These are phyloP conservation scores for Hondaea fermentalgiana DNA, from an alignment of 108 stramenopile genomes.

Conservation along the genomic window DNA sequence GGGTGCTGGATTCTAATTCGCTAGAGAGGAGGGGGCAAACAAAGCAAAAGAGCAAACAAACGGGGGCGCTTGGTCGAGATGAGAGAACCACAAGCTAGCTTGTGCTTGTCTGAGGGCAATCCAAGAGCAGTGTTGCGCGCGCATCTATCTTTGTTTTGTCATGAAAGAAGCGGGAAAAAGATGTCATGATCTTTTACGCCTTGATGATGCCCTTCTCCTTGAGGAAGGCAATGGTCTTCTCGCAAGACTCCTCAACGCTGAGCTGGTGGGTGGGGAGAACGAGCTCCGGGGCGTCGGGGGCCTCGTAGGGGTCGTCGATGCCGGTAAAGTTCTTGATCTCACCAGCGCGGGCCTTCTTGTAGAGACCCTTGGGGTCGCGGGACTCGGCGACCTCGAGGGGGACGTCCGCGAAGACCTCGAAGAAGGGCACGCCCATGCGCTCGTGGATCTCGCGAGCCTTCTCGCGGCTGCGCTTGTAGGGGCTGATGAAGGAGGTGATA, in stretches of 20 bases:
- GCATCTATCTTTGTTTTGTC: no score
- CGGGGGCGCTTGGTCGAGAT: no score
- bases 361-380: slow-evolving; percentile 78
- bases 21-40: no score
- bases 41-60: no score
- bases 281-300: slow-evolving; percentile 77
- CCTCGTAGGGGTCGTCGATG: slow-evolving; percentile 95
- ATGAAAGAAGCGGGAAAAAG: no score
- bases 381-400: slow-evolving; percentile 76
- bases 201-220: slow-evolving; percentile 36
- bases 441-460: slow-evolving; percentile 82
- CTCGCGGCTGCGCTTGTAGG: slow-evolving; percentile 85
- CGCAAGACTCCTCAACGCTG: slow-evolving; percentile 69
- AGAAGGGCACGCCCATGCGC: slow-evolving; percentile 90
- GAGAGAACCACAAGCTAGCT: no score
- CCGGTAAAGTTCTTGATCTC: slow-evolving; percentile 95
- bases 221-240: slow-evolving; percentile 38
- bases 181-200: no score
- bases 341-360: slow-evolving; percentile 69
- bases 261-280: slow-evolving; percentile 78
- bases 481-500: slow-evolving; percentile 83
- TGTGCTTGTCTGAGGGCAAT: no score
- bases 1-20: no score
- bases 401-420: slow-evolving; percentile 95
- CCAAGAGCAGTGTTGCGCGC: no score